A percentile compares a stretch with the other conserved stretches of the same genome.
These are phyloP conservation scores for Pterulicium gracile DNA, from an alignment of 1,284 basidiomycete genomes.

Conservation along the genomic window DNA sequence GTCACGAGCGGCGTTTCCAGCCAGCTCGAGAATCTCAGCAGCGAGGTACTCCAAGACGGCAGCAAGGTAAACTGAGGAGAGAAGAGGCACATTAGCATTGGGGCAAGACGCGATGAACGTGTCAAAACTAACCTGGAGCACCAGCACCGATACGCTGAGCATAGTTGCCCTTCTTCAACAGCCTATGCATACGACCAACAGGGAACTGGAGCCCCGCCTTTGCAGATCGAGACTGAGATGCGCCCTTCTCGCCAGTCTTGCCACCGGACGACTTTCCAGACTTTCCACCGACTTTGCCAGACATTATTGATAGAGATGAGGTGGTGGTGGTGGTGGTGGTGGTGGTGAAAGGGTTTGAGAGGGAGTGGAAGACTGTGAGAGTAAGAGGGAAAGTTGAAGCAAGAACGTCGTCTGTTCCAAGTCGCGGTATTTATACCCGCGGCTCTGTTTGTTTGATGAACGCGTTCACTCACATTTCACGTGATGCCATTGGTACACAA, in stretches of 20 bases:
- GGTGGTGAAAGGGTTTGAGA: slow-evolving; percentile 11
- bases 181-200: slow-evolving; percentile 81
- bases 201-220: slow-evolving; percentile 84
- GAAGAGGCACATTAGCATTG: slow-evolving; percentile 2
- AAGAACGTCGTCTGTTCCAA: slow-evolving; percentile 18
- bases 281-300: slow-evolving; percentile 39
- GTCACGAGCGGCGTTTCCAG: slow-evolving; percentile 72
- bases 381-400: slow-evolving; percentile 17
- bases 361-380: slow-evolving; percentile 5
- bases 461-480: background rate
- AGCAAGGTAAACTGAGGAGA: slow-evolving; percentile 73
- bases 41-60: slow-evolving; percentile 79
- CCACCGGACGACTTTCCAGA: slow-evolving; percentile 44
- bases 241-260: slow-evolving; percentile 38
- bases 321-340: slow-evolving; percentile 13
- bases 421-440: slow-evolving; percentile 33
- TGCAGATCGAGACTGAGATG: slow-evolving; percentile 66
- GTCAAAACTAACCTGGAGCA: slow-evolving; percentile 51
- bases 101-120: background rate
- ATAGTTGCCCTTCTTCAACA: slow-evolving; percentile 75
- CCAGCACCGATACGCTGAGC: slow-evolving; percentile 61
- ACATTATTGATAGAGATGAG: slow-evolving; percentile 23
- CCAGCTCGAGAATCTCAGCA: slow-evolving; percentile 83
- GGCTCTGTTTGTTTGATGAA: background rate
- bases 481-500: background rate